phyloP scores from a whole-genome alignment of 345 rosid genomes.

The Carallia pectinifolia region DNA sequence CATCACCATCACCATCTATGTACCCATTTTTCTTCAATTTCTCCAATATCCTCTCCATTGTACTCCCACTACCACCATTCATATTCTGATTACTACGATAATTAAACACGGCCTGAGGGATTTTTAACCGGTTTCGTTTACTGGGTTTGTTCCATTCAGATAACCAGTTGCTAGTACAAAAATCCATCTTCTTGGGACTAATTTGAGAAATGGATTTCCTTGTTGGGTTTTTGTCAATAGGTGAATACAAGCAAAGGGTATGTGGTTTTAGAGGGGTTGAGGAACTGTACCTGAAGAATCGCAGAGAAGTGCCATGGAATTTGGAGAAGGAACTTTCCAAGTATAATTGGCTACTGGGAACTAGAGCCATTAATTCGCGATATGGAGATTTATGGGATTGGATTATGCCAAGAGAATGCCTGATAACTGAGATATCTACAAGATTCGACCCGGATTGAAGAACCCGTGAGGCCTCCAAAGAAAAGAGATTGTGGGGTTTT shows the following conservation, averaged over 20 bases:
- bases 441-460: background rate
- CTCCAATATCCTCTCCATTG: slow-evolving; percentile 84
- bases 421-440: background rate
- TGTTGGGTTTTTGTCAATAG: slow-evolving; percentile 26
- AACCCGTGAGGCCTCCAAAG: no score
- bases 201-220: slow-evolving; percentile 19
- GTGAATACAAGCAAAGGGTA: slow-evolving; percentile 13
- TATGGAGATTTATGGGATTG: no score
- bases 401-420: background rate
- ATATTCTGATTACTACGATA: slow-evolving; percentile 31
- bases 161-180: slow-evolving; percentile 43
- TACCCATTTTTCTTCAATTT: slow-evolving; percentile 71
- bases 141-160: slow-evolving; percentile 49
- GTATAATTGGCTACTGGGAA: slow-evolving; percentile 52
- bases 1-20: slow-evolving; percentile 34
- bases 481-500: background rate
- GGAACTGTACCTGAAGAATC: slow-evolving; percentile 45
- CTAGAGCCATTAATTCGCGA: slow-evolving; percentile 42
- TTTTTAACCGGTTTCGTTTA: slow-evolving; percentile 37
- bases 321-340: slow-evolving; percentile 44
- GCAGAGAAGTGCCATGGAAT: slow-evolving; percentile 40
- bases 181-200: slow-evolving; percentile 2
- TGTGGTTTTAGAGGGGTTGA: slow-evolving; percentile 30
- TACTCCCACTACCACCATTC: slow-evolving; percentile 41
- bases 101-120: slow-evolving; percentile 48